phyloP scores from a whole-genome alignment of 164 flowering plant genomes.

The Chimonanthus salicifolius region DNA sequence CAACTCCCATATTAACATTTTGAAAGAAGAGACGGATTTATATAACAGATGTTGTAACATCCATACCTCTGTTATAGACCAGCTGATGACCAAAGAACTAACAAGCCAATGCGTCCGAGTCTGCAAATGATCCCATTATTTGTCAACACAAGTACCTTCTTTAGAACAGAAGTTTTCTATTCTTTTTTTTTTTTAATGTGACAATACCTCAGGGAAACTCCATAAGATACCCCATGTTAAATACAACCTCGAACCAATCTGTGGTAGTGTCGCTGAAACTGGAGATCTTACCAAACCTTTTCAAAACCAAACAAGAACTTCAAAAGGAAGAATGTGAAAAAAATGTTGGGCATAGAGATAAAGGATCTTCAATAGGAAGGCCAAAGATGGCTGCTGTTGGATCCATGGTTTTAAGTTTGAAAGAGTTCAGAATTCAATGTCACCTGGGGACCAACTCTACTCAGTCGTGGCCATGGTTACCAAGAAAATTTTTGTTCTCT shows the following conservation, averaged over 20 bases:
- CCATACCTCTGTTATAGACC: conserved; percentile 48
- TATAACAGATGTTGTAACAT: neutral
- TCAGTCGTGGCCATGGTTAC: too few species aligned
- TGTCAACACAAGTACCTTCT: neutral
- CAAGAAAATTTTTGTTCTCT: too few species aligned
- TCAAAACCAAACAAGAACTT: neutral
- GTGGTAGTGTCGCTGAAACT: conserved; percentile 79
- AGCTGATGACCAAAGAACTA: conserved; percentile 80
- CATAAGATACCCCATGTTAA: conserved; percentile 79
- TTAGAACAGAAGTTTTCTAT: too few species aligned
- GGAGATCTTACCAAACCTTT: conserved; percentile 95
- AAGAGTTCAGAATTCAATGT: neutral
- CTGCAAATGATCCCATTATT: conserved; percentile 1
- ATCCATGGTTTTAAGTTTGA: neutral
- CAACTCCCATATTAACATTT: neutral
- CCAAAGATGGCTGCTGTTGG: neutral
- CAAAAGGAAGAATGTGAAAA: neutral
- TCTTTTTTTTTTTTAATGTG: neutral
- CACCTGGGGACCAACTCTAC: too few species aligned
- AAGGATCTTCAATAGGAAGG: neutral
- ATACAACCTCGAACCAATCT: conserved; percentile 78
- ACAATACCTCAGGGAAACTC: conserved; percentile 81
- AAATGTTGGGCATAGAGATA: neutral
- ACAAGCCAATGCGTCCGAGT: conserved; percentile 58
- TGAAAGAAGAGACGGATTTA: neutral